Percentiles rank a stretch among this genome's conserved stretches.
Conservation (phyloP, 768 basidiomycete species). For the Hygrocybe coccinea region DNA sequence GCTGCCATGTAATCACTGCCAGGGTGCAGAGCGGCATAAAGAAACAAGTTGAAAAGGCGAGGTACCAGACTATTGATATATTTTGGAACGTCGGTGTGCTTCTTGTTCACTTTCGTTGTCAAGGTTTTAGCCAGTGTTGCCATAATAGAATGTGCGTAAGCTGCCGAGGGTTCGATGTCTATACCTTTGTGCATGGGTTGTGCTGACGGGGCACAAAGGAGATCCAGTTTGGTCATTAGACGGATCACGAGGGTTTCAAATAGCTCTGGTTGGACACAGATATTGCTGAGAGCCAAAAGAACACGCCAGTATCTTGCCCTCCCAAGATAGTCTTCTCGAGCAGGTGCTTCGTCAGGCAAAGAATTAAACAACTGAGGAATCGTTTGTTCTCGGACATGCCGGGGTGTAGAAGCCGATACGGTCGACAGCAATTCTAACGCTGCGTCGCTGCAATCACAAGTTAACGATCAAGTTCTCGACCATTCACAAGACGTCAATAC, state of each 20-base stretch:
- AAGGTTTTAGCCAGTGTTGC: slow-evolving; percentile 63
- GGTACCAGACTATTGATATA: slow-evolving; percentile 76
- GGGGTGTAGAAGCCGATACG: slow-evolving; percentile 55
- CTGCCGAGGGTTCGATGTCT: slow-evolving; percentile 60
- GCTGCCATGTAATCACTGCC: slow-evolving; percentile 29
- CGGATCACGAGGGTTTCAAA: slow-evolving; percentile 82
- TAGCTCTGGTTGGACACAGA: slow-evolving; percentile 72
- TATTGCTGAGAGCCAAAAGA: slow-evolving; percentile 60
- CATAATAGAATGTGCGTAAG: slow-evolving; percentile 83
- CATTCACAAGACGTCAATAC: slow-evolving; percentile 23
- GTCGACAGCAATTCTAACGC: slow-evolving; percentile 58
- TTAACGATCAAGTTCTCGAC: neutral
- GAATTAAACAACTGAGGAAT: slow-evolving; percentile 75
- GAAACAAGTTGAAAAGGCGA: slow-evolving; percentile 59
- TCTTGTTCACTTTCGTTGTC: slow-evolving; percentile 37
- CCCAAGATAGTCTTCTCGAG: slow-evolving; percentile 45
- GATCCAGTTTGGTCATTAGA: slow-evolving; percentile 69
- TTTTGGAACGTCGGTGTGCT: slow-evolving; percentile 71
- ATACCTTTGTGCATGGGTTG: slow-evolving; percentile 16
- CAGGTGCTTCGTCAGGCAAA: slow-evolving; percentile 65
- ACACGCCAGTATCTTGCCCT: slow-evolving; percentile 64
- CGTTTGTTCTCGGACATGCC: slow-evolving; percentile 64
- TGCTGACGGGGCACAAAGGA: slow-evolving; percentile 44
- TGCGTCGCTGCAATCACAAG: slow-evolving; percentile 41
- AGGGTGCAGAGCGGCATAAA: slow-evolving; percentile 38